phyloP scores from a whole-genome alignment of 306 rosid genomes.

The Acacia acuminata region DNA sequence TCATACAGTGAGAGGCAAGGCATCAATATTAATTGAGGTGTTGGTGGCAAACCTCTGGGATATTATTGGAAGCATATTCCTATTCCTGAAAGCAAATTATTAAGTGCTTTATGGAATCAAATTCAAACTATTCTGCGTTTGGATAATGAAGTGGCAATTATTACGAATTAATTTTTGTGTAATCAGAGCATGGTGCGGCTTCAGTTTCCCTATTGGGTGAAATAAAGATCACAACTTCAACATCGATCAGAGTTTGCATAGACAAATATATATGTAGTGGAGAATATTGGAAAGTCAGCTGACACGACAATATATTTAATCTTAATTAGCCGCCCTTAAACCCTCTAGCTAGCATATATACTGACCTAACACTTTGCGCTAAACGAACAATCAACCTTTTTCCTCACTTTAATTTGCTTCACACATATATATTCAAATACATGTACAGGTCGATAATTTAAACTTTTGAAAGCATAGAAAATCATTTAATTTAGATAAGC shows the following conservation, averaged over 20 bases:
- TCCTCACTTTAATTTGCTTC: background rate
- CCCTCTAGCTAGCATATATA: slow-evolving; percentile 7
- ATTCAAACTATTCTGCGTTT: slow-evolving; percentile 31
- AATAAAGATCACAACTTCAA: slow-evolving; percentile 24
- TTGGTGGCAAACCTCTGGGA: slow-evolving; percentile 15
- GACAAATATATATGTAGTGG: slow-evolving; percentile 25
- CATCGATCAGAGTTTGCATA: slow-evolving; percentile 25
- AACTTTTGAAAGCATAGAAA: background rate
- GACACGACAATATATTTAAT: slow-evolving; percentile 34
- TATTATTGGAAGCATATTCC: slow-evolving; percentile 40
- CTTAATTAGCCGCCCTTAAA: slow-evolving; percentile 28
- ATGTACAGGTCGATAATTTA: background rate
- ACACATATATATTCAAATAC: background rate
- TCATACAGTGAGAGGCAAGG: background rate
- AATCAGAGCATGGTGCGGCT: slow-evolving; percentile 24
- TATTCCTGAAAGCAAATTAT: background rate
- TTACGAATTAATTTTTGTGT: slow-evolving; percentile 29
- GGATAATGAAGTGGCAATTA: slow-evolving; percentile 21
- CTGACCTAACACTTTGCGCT: slow-evolving; percentile 24
- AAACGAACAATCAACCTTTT: background rate
- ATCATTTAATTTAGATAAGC: background rate
- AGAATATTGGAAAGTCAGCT: slow-evolving; percentile 41
- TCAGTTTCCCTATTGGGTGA: slow-evolving; percentile 23
- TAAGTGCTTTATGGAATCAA: slow-evolving; percentile 46
- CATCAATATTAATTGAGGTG: background rate